Evolutionary conservation across 148 eudicot species (phyloP).

Genomic region (Talinum fruticosum): DNA sequence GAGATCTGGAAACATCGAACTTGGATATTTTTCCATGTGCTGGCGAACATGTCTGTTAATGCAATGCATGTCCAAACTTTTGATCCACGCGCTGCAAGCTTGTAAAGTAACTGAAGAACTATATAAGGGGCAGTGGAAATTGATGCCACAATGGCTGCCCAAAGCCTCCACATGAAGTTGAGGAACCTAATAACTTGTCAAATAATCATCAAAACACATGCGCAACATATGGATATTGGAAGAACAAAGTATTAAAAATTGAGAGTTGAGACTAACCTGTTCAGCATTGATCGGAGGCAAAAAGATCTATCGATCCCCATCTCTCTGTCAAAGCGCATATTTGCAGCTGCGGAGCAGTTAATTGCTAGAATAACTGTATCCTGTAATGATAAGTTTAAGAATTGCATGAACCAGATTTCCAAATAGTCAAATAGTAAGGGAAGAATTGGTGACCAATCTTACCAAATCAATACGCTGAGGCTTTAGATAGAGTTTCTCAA

Average conservation of each 20-base stretch:
- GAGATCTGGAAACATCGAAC: conserved; percentile 69
- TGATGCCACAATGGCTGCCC: conserved; percentile 62
- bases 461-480: conserved; percentile 67
- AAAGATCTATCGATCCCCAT: conserved; percentile 27
- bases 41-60: conserved; percentile 44
- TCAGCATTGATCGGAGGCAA: conserved; percentile 20
- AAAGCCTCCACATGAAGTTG: conserved; percentile 39
- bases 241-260: conserved; percentile 10
- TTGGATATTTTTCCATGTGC: conserved; percentile 55
- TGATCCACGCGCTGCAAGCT: conserved; percentile 40
- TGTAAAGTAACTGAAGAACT: conserved; percentile 53
- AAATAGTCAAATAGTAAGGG: conserved; percentile 11
- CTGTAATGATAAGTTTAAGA: conserved; percentile 33
- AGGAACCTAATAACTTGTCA: conserved; percentile 49
- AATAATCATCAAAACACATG: conserved; percentile 17
- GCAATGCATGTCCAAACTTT: conserved; percentile 28
- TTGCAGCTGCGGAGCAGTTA: conserved; percentile 67
- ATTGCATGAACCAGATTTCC: neutral
- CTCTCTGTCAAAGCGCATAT: conserved; percentile 40
- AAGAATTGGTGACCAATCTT: conserved; percentile 15
- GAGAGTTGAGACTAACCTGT: conserved; percentile 40
- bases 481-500: conserved; percentile 55
- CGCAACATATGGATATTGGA: conserved; percentile 4
- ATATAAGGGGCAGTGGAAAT: conserved; percentile 54
- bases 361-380: conserved; percentile 66